phyloP scores from a whole-genome alignment of 768 basidiomycete species.

The Suillus americanus region DNA sequence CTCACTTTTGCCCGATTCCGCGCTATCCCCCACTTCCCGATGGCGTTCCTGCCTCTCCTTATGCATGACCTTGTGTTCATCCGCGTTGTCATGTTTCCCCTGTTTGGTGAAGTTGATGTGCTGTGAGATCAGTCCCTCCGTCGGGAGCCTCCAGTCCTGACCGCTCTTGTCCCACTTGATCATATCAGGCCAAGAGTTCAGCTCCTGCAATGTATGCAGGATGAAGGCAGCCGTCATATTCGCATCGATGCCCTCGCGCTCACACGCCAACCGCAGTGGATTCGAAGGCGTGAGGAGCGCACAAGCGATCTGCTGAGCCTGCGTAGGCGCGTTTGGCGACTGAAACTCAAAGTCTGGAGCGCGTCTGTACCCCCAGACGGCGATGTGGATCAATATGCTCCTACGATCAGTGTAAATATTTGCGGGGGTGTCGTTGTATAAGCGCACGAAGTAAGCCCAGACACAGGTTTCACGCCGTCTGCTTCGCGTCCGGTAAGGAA shows the following conservation, averaged over 20 bases:
- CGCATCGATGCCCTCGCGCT: conserved; percentile 26
- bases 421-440: not conserved
- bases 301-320: conserved; percentile 41
- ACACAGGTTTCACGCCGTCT: conserved; percentile 85
- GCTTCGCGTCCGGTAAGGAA: conserved; percentile 88
- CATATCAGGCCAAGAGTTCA: conserved; percentile 11
- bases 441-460: conserved; percentile 77
- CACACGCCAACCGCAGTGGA: conserved; percentile 25
- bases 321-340: conserved; percentile 43
- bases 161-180: conserved; percentile 23
- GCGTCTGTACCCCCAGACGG: conserved; percentile 47
- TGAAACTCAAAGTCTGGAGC: conserved; percentile 44
- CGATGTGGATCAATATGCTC: conserved; percentile 50
- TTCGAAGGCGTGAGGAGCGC: conserved; percentile 35
- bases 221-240: conserved; percentile 15
- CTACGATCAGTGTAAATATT: conserved; percentile 26
- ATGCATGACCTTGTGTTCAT: not conserved
- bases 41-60: conserved; percentile 1
- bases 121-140: conserved; percentile 1
- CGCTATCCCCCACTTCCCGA: not conserved
- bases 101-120: conserved; percentile 10
- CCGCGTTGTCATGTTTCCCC: not conserved
- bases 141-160: conserved; percentile 18
- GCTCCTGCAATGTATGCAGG: conserved; percentile 11
- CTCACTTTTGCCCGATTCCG: not conserved